phyloP scores from a whole-genome alignment of 768 basidiomycete genomes.

The Daedaleopsis nitida region DNA sequence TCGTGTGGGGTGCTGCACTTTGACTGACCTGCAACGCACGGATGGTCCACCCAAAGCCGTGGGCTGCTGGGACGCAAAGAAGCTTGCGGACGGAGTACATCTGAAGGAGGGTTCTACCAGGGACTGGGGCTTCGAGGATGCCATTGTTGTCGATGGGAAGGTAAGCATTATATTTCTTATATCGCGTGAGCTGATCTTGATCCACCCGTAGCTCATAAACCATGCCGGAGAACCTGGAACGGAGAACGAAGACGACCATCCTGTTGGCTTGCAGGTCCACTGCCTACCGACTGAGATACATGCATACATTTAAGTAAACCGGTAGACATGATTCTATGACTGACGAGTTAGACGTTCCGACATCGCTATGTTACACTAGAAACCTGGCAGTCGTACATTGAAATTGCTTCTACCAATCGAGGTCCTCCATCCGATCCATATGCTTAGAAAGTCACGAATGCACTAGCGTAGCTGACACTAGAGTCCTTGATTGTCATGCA shows the following conservation, averaged over 20 bases:
- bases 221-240: slow-evolving; percentile 72
- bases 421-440: neutral
- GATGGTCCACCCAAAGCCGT: slow-evolving; percentile 30
- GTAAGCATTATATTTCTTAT: slow-evolving; percentile 34
- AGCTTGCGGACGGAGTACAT: slow-evolving; percentile 59
- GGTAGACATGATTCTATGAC: neutral
- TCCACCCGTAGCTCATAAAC: slow-evolving; percentile 56
- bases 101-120: slow-evolving; percentile 58
- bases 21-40: slow-evolving; percentile 55
- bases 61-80: slow-evolving; percentile 49
- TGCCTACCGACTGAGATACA: slow-evolving; percentile 3
- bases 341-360: no score
- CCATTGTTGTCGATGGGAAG: slow-evolving; percentile 60
- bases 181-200: no score
- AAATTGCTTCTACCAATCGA: no score
- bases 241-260: slow-evolving; percentile 57
- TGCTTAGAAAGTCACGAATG: slow-evolving; percentile 63
- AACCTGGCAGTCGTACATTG: no score
- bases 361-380: neutral
- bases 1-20: slow-evolving; percentile 74
- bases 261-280: slow-evolving; percentile 52
- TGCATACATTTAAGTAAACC: slow-evolving; percentile 1
- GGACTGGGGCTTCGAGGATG: slow-evolving; percentile 84
- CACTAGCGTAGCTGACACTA: slow-evolving; percentile 97
- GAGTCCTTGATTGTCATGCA: slow-evolving; percentile 71